Evolutionary conservation across 352 stramenopile species (phyloP).

Genomic region (Phytopythium helicoides): DNA sequence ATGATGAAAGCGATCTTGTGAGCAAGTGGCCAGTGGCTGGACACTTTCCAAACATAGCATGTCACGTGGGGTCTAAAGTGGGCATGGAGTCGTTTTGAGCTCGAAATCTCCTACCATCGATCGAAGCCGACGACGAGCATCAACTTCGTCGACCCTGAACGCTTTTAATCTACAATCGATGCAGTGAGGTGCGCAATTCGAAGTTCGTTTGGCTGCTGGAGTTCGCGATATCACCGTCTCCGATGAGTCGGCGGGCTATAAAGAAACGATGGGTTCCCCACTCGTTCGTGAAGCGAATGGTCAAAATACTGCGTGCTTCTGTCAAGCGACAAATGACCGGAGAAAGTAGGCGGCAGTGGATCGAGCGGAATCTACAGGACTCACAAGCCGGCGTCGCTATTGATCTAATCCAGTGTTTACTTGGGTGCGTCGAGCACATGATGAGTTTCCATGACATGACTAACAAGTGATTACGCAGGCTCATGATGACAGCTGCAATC

Average conservation of each 20-base stretch:
- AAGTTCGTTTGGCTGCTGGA: no score
- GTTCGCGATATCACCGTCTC: neutral
- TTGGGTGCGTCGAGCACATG: slow-evolving; percentile 27
- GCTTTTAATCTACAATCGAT: no score
- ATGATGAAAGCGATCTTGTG: no score
- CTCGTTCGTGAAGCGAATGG: slow-evolving; percentile 11
- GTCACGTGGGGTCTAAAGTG: no score
- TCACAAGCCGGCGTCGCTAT: slow-evolving; percentile 50
- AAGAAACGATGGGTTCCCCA: slow-evolving; percentile 2
- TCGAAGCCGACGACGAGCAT: no score
- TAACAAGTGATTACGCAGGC: slow-evolving; percentile 14
- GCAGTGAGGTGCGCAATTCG: no score
- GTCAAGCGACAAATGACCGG: slow-evolving; percentile 65
- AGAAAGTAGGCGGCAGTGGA: slow-evolving; percentile 65
- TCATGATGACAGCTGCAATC: slow-evolving; percentile 55
- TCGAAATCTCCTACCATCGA: no score
- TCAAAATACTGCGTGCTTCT: slow-evolving; percentile 23
- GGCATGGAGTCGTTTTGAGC: no score
- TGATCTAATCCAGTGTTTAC: slow-evolving; percentile 49
- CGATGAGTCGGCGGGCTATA: neutral
- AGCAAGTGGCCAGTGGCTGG: no score
- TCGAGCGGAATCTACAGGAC: slow-evolving; percentile 70
- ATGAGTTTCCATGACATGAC: neutral
- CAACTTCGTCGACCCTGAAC: no score
- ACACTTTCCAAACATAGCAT: no score